phyloP scores from a whole-genome alignment of 768 basidiomycete genomes.

The Suillus paluster region DNA sequence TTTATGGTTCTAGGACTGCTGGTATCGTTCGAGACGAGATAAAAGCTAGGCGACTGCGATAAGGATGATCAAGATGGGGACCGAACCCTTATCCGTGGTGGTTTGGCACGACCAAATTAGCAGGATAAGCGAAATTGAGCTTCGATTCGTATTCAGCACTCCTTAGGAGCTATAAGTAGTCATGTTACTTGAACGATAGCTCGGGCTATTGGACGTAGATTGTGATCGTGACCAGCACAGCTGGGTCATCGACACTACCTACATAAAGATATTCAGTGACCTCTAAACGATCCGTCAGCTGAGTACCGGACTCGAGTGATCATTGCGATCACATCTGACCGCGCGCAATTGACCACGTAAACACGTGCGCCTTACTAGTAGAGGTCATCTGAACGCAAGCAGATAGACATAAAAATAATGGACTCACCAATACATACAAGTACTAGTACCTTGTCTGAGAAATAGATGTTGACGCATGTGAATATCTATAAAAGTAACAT shows the following conservation, averaged over 20 bases:
- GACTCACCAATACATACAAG: not conserved
- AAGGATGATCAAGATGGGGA: slow-evolving; percentile 1
- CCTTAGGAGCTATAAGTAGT: slow-evolving; percentile 6
- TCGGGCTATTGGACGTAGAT: not conserved
- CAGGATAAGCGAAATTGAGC: not conserved
- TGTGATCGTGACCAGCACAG: not conserved
- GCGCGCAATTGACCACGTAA: not conserved
- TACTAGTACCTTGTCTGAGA: not conserved
- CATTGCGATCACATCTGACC: not conserved
- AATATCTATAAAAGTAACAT: not conserved
- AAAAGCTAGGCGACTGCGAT: not conserved
- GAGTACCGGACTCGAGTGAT: not conserved
- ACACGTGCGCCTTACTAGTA: not conserved
- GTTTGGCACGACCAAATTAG: not conserved
- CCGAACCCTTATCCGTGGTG: not conserved
- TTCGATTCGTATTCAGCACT: not conserved
- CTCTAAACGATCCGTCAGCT: not conserved
- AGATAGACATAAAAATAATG: not conserved
- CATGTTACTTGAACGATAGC: not conserved
- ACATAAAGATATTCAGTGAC: not conserved
- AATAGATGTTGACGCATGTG: not conserved
- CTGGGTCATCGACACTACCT: not conserved
- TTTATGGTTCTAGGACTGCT: not conserved
- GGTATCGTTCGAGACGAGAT: not conserved
- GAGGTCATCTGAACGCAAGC: not conserved